phyloP scores from a whole-genome alignment of 2,329 filamentous ascomycete genomes.

The Pseudogymnoascus sp. region DNA sequence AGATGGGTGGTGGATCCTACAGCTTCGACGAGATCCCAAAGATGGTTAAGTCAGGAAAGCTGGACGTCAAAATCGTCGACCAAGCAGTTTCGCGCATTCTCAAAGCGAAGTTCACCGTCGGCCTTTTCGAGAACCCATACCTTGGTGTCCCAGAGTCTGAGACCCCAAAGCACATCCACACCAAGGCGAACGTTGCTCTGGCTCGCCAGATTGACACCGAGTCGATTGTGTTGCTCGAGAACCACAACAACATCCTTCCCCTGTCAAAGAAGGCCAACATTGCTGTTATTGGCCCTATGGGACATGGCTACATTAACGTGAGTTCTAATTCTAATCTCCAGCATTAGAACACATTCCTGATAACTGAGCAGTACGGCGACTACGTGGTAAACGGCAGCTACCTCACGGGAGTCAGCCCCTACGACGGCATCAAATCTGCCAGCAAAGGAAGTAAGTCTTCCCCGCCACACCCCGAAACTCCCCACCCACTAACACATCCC shows the following conservation, averaged over 20 bases:
- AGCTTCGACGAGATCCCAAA: constrained; percentile 60
- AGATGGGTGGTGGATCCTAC: constrained; percentile 71
- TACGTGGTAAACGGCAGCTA: constrained; percentile 62
- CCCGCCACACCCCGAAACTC: background rate
- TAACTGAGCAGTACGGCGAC: constrained; percentile 54
- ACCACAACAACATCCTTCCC: constrained; percentile 56
- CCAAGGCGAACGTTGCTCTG: constrained; percentile 58
- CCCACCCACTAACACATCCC: background rate
- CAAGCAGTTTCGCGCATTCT: constrained; percentile 59
- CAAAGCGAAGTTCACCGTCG: constrained; percentile 59
- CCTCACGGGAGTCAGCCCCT: constrained; percentile 58
- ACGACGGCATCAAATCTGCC: constrained; percentile 58
- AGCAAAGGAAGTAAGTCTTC: constrained; percentile 41
- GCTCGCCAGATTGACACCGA: constrained; percentile 72
- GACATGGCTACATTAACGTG: constrained; percentile 61
- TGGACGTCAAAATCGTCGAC: constrained; percentile 54
- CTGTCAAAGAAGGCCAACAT: constrained; percentile 59
- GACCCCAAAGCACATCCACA: constrained; percentile 54
- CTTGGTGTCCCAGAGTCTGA: constrained; percentile 48
- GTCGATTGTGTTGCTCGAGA: constrained; percentile 75
- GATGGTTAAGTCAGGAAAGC: constrained; percentile 52
- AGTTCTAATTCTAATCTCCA: constrained; percentile 24
- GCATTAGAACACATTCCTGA: constrained; percentile 5
- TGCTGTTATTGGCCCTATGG: constrained; percentile 70
- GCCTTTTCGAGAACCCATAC: constrained; percentile 65